Evolutionary conservation across 345 rosid genomes (phyloP), one percentile per base, ranked within the genome.

Genomic region (Pistacia atlantica): DNA sequence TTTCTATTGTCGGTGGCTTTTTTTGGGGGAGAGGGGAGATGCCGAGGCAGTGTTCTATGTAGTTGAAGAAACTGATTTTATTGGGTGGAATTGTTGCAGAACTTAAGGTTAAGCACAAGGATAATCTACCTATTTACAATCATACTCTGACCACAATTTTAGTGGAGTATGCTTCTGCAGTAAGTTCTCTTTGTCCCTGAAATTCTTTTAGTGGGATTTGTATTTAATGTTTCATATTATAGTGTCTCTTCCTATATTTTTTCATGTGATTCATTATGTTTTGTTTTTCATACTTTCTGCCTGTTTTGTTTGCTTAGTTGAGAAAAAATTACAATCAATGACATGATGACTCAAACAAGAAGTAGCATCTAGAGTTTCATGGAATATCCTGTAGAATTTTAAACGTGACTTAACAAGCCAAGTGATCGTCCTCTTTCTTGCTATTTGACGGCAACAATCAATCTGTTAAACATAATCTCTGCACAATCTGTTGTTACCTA

Each of bases 151-250:
- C 97, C 69, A 80, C 78, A 0, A 92, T 89, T 73, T 74, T 93
- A 79, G 99, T 93, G 78, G 97, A 96, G 83, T 96, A 96, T 82
- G 93, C 97, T 59, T 93, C 98, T 63, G 99, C 99, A 16, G 97
- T 95, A 87, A 84, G 97, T 84, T 62, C 46, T 18, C 9, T 11
- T 38, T 37, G 31, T 28, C 16, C 11, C 35, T 10, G 55, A 65
- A 62, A 48, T 45, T 1, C 33, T 25, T 45, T 9, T 70, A 1
- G 5, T 37, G 56, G 65, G 52, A 25, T 65, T 22, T n/a, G 55
- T 52, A 31, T 14, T 65, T 64, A 16, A n/a, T 11, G 62, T 54
- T 35, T 64, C n/a, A 17, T 37, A 16, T 69, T 6, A 52, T 11
- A 1, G 55, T 58, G 45, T 45, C 56, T 25, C 10, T 46, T 16